These are phyloP conservation scores for Metschnikowia shivogae DNA, from an alignment of 805 yeast species.

Conservation along the genomic window DNA sequence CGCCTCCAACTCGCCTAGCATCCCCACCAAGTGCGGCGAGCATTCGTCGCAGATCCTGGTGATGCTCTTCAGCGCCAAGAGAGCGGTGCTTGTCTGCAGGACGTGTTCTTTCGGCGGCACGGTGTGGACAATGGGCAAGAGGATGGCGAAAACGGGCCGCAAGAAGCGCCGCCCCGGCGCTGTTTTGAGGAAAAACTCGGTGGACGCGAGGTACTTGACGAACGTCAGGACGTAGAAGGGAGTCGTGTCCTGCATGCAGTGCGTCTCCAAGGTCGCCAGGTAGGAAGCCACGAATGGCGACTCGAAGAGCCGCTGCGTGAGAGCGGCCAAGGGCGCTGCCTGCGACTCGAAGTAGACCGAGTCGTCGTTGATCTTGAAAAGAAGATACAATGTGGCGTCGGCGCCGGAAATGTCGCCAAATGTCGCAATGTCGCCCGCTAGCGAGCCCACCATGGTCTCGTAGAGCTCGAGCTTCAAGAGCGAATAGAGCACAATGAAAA, in stretches of 20 bases:
- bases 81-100: slow-evolving; percentile 23
- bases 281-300: slow-evolving; percentile 20
- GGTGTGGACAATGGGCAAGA: slow-evolving; percentile 41
- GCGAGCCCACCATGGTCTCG: slow-evolving; percentile 30
- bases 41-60: slow-evolving; percentile 55
- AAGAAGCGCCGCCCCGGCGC: slow-evolving; percentile 43
- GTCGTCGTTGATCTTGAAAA: slow-evolving; percentile 54
- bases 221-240: slow-evolving; percentile 20
- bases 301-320: slow-evolving; percentile 23
- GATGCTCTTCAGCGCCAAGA: slow-evolving; percentile 49
- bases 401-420: slow-evolving; percentile 21
- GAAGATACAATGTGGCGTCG: slow-evolving; percentile 60
- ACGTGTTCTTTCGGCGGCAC: slow-evolving; percentile 4
- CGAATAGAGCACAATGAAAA: slow-evolving; percentile 68
- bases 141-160: slow-evolving; percentile 49
- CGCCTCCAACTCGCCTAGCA: slow-evolving; percentile 46
- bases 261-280: slow-evolving; percentile 9
- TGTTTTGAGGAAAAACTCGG: slow-evolving; percentile 55
- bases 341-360: slow-evolving; percentile 35
- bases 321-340: slow-evolving; percentile 22
- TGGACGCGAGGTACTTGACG: slow-evolving; percentile 43
- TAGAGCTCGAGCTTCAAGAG: slow-evolving; percentile 54
- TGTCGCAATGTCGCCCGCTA: background rate
- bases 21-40: slow-evolving; percentile 35
- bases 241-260: slow-evolving; percentile 3